These are phyloP conservation scores for Thinopyrum elongatum DNA, from an alignment of 176 grass and related monocot genomes.

Conservation along the genomic window DNA sequence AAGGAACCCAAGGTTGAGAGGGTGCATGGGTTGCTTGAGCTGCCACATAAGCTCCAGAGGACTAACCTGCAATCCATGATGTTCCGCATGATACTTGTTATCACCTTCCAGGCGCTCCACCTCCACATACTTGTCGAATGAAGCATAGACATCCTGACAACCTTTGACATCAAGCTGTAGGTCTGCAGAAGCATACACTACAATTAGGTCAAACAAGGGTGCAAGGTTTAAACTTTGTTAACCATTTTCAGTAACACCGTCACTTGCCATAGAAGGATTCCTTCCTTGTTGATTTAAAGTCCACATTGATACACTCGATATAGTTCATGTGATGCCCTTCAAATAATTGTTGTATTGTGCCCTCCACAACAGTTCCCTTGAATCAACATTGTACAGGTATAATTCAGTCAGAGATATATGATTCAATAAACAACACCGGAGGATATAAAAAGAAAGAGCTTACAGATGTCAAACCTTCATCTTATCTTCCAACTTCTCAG, in stretches of 20 bases:
- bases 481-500: slow-evolving; percentile 99
- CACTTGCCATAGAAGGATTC: slow-evolving; percentile 97
- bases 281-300: slow-evolving; percentile 98
- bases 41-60: slow-evolving; percentile 7
- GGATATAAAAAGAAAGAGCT: slow-evolving; percentile 54
- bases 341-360: slow-evolving; percentile 96
- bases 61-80: slow-evolving; percentile 89
- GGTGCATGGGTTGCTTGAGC: background rate
- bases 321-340: slow-evolving; percentile 99
- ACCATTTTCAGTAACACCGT: background rate
- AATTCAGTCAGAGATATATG: slow-evolving; percentile 59
- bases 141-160: slow-evolving; percentile 92
- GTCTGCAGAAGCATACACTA: slow-evolving; percentile 56
- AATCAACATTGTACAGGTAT: slow-evolving; percentile 47
- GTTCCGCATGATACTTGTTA: slow-evolving; percentile 97
- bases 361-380: slow-evolving; percentile 98
- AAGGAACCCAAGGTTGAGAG: background rate
- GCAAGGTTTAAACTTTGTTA: background rate
- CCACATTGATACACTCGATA: slow-evolving; percentile 97
- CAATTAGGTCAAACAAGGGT: slow-evolving; percentile 19
- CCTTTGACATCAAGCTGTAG: slow-evolving; percentile 98
- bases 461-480: slow-evolving; percentile 98
- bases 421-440: slow-evolving; percentile 27
- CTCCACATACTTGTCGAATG: slow-evolving; percentile 98
- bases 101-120: slow-evolving; percentile 93